phyloP scores from a whole-genome alignment of 2,329 filamentous ascomycete species.

The Sclerotinia trifoliorum region DNA sequence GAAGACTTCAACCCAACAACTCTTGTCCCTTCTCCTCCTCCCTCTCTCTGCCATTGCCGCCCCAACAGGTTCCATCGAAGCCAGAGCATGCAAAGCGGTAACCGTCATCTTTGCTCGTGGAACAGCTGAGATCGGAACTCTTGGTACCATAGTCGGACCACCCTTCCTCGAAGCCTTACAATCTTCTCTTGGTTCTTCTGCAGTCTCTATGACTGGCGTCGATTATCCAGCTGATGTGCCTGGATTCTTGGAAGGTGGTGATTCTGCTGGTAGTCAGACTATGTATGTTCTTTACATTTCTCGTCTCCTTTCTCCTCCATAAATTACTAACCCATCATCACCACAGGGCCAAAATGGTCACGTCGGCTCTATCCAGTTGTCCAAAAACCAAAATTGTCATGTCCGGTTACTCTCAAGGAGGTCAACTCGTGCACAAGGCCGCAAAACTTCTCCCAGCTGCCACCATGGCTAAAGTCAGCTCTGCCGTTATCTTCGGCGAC shows the following conservation, averaged over 20 bases:
- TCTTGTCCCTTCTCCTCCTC: conserved; percentile 14
- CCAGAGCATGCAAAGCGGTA: conserved; percentile 30
- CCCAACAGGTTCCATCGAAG: conserved; percentile 6
- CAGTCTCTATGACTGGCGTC: conserved; percentile 52
- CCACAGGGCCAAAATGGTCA: conserved; percentile 17
- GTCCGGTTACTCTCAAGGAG: conserved; percentile 33
- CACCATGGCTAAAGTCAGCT: conserved; percentile 28
- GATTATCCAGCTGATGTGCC: conserved; percentile 48
- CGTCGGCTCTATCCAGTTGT: background rate
- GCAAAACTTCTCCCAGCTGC: conserved; percentile 25
- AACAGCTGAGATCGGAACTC: conserved; percentile 31
- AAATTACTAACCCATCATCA: conserved; percentile 21
- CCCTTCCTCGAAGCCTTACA: conserved; percentile 41
- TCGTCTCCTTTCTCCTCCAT: background rate
- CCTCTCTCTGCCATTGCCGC: conserved; percentile 8
- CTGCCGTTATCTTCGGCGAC: conserved; percentile 35
- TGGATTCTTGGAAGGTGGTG: conserved; percentile 50
- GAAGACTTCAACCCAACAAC: conserved; percentile 15
- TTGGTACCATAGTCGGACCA: conserved; percentile 34
- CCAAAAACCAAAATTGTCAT: conserved; percentile 27
- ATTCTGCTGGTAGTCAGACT: conserved; percentile 44
- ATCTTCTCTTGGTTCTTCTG: conserved; percentile 42
- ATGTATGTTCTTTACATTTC: conserved; percentile 40
- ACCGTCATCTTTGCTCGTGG: conserved; percentile 36
- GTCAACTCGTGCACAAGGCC: conserved; percentile 33